Conservation (phyloP, 2,329 filamentous ascomycete species). For the Nothophaeocryptopus gaeumannii region DNA sequence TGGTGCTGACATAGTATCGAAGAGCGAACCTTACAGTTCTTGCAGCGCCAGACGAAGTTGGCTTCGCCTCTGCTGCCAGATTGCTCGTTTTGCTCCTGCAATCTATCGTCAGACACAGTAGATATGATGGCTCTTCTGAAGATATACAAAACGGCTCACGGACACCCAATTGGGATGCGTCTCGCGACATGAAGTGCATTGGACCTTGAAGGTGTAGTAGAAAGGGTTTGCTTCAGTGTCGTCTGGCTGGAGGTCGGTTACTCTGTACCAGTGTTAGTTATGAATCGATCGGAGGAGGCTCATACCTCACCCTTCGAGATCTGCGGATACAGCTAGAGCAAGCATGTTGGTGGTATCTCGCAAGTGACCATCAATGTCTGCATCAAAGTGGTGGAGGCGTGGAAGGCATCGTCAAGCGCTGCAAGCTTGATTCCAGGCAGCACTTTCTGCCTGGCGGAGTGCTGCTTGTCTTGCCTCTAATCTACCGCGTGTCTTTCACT, state of each 20-base stretch:
- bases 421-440: no score
- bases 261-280: constrained; percentile 52
- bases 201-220: constrained; percentile 96
- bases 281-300: neutral
- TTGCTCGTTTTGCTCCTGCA: constrained; percentile 86
- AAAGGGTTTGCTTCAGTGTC: constrained; percentile 82
- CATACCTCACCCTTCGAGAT: constrained; percentile 61
- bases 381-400: constrained; percentile 6
- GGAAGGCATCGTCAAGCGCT: no score
- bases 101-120: neutral
- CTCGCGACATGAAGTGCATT: constrained; percentile 97
- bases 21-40: constrained; percentile 79
- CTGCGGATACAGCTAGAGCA: constrained; percentile 64
- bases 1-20: neutral
- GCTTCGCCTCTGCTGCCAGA: constrained; percentile 92
- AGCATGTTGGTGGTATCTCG: constrained; percentile 52
- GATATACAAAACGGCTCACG: constrained; percentile 80
- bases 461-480: no score
- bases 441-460: no score
- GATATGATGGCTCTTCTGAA: neutral
- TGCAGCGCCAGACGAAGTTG: constrained; percentile 99
- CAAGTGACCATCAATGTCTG: constrained; percentile 13
- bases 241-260: constrained; percentile 81
- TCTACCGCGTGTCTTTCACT: no score
- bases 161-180: constrained; percentile 81